Evolutionary conservation across 139 green algal genomes (phyloP).

Genomic region (Chlorella sorokiniana): DNA sequence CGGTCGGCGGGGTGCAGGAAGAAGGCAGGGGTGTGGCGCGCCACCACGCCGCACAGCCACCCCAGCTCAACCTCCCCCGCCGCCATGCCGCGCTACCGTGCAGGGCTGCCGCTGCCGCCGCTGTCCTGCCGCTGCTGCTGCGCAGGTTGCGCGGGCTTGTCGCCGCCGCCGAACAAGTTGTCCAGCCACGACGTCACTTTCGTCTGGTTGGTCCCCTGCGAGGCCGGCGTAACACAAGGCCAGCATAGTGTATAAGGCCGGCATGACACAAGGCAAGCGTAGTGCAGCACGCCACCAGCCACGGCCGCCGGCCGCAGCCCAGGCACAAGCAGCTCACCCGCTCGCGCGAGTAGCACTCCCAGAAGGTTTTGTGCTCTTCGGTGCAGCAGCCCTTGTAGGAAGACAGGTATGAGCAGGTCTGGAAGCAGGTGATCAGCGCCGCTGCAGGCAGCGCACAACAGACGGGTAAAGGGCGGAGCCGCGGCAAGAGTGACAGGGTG

Average conservation of each 20-base stretch:
- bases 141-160: background rate
- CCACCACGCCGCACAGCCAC: slow-evolving; percentile 11
- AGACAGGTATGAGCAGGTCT: slow-evolving; percentile 14
- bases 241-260: background rate
- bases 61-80: background rate
- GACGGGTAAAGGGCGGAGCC: background rate
- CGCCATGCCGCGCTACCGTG: background rate
- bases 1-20: slow-evolving; percentile 43
- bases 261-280: background rate
- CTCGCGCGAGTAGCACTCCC: slow-evolving; percentile 39
- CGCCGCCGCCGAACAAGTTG: background rate
- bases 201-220: slow-evolving; percentile 40
- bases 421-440: slow-evolving; percentile 33
- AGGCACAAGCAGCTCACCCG: slow-evolving; percentile 25
- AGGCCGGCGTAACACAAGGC: background rate
- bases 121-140: background rate
- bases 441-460: too few relatives aligned
- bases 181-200: slow-evolving; percentile 29
- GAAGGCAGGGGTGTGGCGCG: slow-evolving; percentile 25
- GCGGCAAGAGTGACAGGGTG: background rate
- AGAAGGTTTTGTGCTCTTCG: slow-evolving; percentile 39
- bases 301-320: background rate
- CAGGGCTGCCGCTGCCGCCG: background rate
- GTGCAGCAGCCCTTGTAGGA: slow-evolving; percentile 41
- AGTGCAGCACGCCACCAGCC: background rate